Evolutionary conservation across 2,329 filamentous ascomycete species (phyloP), one percentile per base, ranked within the genome.

Genomic region (Neurospora sp.): DNA sequence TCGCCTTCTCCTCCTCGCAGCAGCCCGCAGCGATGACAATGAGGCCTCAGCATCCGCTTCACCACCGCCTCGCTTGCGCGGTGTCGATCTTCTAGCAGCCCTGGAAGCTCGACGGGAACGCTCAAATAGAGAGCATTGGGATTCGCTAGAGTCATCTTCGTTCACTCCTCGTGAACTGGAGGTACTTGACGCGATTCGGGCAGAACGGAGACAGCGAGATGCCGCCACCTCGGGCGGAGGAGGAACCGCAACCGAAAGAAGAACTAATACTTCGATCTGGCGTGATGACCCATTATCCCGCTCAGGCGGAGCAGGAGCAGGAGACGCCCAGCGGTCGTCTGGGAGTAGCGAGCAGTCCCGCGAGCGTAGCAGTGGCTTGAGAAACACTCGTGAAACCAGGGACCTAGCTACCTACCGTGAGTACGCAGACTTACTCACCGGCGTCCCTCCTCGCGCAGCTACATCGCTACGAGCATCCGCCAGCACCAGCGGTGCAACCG

Each of bases 1-100:
- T 65, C 80, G 83, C 69, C 80, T 86, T 43, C 79, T 86, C 23
- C 52, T 62, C 8, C 52, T 62, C 28, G 67, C 83, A 87, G 78
- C 38, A 81, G 81, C 78, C 75, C 77, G 84, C 80, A 78, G 79
- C 76, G 73, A 82, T 66, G 38, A 66, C 66, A 38, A 19, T 40
- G 62, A 23, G 11, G 19, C 19, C n/a, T 23, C 65, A 6, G 38
- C 41, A 11, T 46, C 57, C 68, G 62, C 40, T 19, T 52, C 68
- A 19, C 23, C 52, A n/a, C 23, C 52, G 6, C 8, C 46, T 62
- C 52, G 15, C 28, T 52, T 52, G 46, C 46, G 46, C 11, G 19
- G 46, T 28, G 23, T 71, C 73, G 36, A 70, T 70, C 71, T 15
- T 74, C 41, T 17, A 70, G 71, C 66, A 69, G 74, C 8, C 78